A percentile compares a stretch with the other conserved stretches of the same genome.
Evolutionary conservation across 805 yeast genomes (phyloP).

Genomic region (Wickerhamiella azymoides): DNA sequence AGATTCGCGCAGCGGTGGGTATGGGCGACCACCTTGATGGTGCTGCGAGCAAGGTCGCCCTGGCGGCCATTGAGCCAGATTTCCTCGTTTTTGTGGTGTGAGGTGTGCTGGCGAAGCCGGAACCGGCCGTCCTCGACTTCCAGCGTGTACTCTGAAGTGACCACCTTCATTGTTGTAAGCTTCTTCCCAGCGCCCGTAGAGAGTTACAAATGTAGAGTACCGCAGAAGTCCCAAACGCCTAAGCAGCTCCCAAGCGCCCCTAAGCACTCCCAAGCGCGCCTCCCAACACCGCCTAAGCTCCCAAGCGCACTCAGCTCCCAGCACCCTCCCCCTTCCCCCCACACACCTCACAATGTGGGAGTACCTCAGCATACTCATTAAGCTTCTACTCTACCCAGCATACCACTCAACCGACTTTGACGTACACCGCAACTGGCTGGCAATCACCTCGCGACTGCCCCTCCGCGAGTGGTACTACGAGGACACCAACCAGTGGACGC

Average conservation of each 20-base stretch:
- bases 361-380: slow-evolving; percentile 8
- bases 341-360: not conserved
- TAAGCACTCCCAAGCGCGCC: no score
- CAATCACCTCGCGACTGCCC: slow-evolving; percentile 70
- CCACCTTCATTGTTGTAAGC: not conserved
- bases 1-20: slow-evolving; percentile 9
- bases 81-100: slow-evolving; percentile 2
- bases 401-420: slow-evolving; percentile 94
- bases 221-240: no score
- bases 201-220: no score
- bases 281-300: no score
- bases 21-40: slow-evolving; percentile 9
- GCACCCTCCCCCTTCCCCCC: not conserved
- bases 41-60: slow-evolving; percentile 18
- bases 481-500: slow-evolving; percentile 74
- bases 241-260: no score
- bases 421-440: slow-evolving; percentile 95
- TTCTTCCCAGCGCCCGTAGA: no score
- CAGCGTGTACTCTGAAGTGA: slow-evolving; percentile 4
- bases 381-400: slow-evolving; percentile 49
- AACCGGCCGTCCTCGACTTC: slow-evolving; percentile 5
- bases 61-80: slow-evolving; percentile 18
- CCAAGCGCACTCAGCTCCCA: not conserved
- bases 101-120: slow-evolving; percentile 7
- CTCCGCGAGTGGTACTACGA: slow-evolving; percentile 73